Conservation (phyloP, 192 early-diverging fungal species). For the Podochytrium sp. region DNA sequence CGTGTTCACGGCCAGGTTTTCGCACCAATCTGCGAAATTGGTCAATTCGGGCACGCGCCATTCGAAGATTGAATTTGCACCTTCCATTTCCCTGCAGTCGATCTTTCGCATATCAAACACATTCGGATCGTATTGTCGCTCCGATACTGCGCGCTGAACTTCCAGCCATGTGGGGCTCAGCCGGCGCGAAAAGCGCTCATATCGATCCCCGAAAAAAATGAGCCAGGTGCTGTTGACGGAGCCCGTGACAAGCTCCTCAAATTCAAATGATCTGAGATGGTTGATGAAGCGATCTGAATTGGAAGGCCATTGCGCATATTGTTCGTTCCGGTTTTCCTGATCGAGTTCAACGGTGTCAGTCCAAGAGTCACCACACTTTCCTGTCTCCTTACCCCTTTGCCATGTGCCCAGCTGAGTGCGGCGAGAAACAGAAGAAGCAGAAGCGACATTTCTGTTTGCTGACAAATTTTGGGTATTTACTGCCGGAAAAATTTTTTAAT, state of each 20-base stretch:
- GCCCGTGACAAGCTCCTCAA: not conserved
- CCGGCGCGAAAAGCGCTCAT: not conserved
- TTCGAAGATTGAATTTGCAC: too few relatives aligned
- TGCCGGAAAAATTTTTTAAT: too few relatives aligned
- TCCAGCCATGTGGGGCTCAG: not conserved
- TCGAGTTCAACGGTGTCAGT: too few relatives aligned
- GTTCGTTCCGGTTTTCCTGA: too few relatives aligned
- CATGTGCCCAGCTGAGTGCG: too few relatives aligned
- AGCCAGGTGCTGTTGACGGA: not conserved
- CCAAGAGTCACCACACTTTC: too few relatives aligned
- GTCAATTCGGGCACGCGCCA: too few relatives aligned
- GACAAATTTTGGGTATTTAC: too few relatives aligned
- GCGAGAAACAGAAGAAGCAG: too few relatives aligned
- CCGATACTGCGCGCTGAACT: not conserved
- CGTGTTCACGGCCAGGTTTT: not conserved
- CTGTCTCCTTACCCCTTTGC: too few relatives aligned
- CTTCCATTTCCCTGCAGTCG: conserved; percentile 1
- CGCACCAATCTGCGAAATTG: not conserved
- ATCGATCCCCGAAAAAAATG: not conserved
- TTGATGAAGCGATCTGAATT: not conserved
- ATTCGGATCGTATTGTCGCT: not conserved
- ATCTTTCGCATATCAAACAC: conserved; percentile 2
- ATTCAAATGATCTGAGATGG: not conserved
- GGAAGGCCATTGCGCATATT: not conserved
- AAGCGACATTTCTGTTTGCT: too few relatives aligned